Conservation (phyloP, 345 rosid species). For the Eucalyptus polyanthemos region DNA sequence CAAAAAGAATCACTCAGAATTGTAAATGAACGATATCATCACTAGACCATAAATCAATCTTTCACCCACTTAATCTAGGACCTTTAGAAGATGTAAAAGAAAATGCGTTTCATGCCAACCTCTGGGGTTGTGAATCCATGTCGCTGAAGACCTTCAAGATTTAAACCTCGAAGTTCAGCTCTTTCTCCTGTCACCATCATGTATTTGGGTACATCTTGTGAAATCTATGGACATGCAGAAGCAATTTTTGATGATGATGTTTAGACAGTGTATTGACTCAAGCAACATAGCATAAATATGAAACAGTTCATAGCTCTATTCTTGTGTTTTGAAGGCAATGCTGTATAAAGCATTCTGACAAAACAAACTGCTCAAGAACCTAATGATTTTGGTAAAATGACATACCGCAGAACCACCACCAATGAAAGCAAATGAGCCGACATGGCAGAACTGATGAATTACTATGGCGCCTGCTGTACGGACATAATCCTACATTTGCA, state of each 20-base stretch:
- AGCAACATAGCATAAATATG: neutral
- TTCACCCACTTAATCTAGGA: neutral
- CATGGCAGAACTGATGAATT: slow-evolving; percentile 82
- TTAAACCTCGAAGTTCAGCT: slow-evolving; percentile 86
- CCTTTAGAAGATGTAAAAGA: neutral
- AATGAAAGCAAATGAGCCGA: slow-evolving; percentile 71
- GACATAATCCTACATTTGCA: slow-evolving; percentile 46
- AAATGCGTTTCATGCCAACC: slow-evolving; percentile 12
- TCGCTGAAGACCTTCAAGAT: slow-evolving; percentile 82
- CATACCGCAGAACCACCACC: slow-evolving; percentile 95
- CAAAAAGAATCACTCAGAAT: neutral
- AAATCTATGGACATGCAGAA: slow-evolving; percentile 28
- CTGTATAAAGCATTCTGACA: neutral
- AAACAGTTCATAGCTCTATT: neutral
- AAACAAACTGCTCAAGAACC: neutral
- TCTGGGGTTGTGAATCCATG: slow-evolving; percentile 54
- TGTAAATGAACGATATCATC: neutral
- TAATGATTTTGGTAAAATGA: neutral
- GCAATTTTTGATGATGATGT: neutral
- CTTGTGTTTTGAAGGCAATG: neutral
- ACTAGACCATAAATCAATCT: neutral
- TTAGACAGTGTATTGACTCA: neutral
- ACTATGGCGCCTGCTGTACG: slow-evolving; percentile 82
- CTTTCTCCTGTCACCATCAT: slow-evolving; percentile 88
- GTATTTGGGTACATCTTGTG: slow-evolving; percentile 93